Conservation (phyloP, 2,329 filamentous ascomycete species). For the Aspergillus bombycis region DNA sequence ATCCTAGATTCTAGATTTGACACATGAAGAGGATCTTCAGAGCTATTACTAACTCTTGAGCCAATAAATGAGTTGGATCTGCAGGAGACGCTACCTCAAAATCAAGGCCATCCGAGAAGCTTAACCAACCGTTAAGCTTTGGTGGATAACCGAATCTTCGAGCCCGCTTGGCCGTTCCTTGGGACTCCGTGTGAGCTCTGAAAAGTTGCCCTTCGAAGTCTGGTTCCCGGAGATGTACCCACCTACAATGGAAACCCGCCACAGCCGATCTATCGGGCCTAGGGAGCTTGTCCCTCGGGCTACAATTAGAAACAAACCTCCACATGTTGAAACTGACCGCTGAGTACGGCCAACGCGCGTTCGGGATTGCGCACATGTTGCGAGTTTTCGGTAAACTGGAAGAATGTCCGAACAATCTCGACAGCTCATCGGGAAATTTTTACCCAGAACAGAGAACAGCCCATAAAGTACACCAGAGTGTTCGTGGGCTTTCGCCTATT, state of each 20-base stretch:
- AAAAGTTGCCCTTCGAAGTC: background rate
- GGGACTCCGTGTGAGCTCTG: background rate
- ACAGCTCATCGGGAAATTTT: background rate
- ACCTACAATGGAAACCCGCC: background rate
- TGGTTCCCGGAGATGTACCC: background rate
- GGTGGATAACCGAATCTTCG: slow-evolving; percentile 8
- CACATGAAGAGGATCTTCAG: slow-evolving; percentile 3
- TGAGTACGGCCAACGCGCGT: background rate
- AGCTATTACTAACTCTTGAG: slow-evolving; percentile 4
- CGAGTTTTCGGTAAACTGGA: background rate
- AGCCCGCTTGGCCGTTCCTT: slow-evolving; percentile 8
- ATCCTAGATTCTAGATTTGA: background rate
- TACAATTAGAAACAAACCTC: slow-evolving; percentile 2
- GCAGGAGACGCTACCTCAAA: slow-evolving; percentile 6
- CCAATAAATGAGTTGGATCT: slow-evolving; percentile 10
- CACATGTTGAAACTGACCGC: slow-evolving; percentile 4
- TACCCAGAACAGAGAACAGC: background rate
- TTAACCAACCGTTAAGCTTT: slow-evolving; percentile 7
- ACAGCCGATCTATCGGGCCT: background rate
- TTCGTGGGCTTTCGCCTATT: background rate
- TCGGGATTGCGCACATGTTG: background rate
- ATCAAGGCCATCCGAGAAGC: background rate
- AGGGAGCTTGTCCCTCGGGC: background rate
- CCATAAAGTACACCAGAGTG: background rate
- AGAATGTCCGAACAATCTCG: background rate